Evolutionary conservation across 2,329 filamentous ascomycete species (phyloP), one percentile per base, ranked within the genome.

Genomic region (Pseudogymnoascus sp.): DNA sequence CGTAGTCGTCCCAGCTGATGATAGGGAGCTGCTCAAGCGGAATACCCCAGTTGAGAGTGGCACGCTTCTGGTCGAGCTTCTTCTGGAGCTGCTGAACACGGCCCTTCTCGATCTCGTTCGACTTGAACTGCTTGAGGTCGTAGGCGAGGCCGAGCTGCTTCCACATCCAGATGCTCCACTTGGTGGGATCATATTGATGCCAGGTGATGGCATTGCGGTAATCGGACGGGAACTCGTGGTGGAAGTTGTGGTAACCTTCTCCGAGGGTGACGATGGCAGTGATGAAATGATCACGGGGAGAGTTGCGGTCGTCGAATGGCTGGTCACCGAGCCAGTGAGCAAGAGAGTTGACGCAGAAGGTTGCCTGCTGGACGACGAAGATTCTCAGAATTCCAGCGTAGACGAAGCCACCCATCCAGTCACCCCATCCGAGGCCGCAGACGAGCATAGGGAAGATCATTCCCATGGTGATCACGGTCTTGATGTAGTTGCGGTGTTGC

Each of bases 171-270:
- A 95, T 95, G 73, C 79, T 83, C 90, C 91, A 94, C 80, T 95
- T 95, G 75, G 91, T 95, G 55, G 91, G 91, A 75, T 95, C 91
- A 72, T 95, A 95, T 78, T 95, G 91, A 79, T 86, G 88, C 90
- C 91, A 95, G 77, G 91, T 82, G 69, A 94, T 93, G 65, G 90
- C 91, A 74, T 95, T 95, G 74, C 91, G 90, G 84, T 94, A 95
- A 76, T 95, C 91, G 9, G 90, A 93, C 61, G 91, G 91, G 78
- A 95, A 95, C 76, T 95, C 91, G 82, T 95, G 91, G 79, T 95
- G 91, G 83, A 95, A 95, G 83, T 95, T 95, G 83, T 95, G 91
- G 80, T 95, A 95, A 31, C 91, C 91, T 78, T 92, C 91, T 58
- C 91, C 91, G 21, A 95, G 87, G 44, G 91, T 95, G 69, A 91